Conservation (phyloP, 2,329 filamentous ascomycete genomes). For the Talaromyces sp. region DNA sequence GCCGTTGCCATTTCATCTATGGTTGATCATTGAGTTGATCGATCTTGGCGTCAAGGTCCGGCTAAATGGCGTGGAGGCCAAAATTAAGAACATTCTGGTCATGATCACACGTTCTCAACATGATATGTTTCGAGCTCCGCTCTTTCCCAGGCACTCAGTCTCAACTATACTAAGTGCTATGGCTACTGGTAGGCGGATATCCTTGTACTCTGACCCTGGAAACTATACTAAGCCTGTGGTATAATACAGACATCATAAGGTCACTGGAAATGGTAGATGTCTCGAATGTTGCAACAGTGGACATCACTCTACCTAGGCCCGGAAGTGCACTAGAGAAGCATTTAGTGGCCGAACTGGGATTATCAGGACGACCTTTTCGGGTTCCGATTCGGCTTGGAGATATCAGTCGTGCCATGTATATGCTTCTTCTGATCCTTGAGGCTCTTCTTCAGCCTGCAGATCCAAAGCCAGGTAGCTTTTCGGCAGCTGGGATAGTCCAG, state of each 20-base stretch:
- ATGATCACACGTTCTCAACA: slow-evolving; percentile 30
- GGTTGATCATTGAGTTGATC: slow-evolving; percentile 51
- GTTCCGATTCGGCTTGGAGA: slow-evolving; percentile 24
- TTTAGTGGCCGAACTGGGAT: slow-evolving; percentile 26
- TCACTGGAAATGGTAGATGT: slow-evolving; percentile 35
- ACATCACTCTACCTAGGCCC: slow-evolving; percentile 24
- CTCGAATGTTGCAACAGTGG: slow-evolving; percentile 12
- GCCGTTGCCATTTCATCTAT: slow-evolving; percentile 48
- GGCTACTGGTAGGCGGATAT: slow-evolving; percentile 31
- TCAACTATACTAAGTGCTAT: slow-evolving; percentile 31
- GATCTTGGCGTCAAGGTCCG: slow-evolving; percentile 42
- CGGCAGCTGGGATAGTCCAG: slow-evolving; percentile 25
- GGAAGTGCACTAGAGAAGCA: slow-evolving; percentile 25
- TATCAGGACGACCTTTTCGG: slow-evolving; percentile 27
- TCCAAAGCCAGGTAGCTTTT: slow-evolving; percentile 17
- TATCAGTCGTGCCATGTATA: slow-evolving; percentile 22
- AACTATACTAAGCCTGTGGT: not conserved
- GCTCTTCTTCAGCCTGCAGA: slow-evolving; percentile 22
- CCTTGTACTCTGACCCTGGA: not conserved
- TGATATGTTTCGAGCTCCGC: slow-evolving; percentile 26
- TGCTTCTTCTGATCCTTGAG: slow-evolving; percentile 28
- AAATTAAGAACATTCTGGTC: slow-evolving; percentile 33
- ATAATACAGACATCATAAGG: slow-evolving; percentile 42
- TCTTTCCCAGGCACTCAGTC: slow-evolving; percentile 26
- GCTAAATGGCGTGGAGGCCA: slow-evolving; percentile 37